Conservation (phyloP, 345 rosid species). For the Citropsis articulata region DNA sequence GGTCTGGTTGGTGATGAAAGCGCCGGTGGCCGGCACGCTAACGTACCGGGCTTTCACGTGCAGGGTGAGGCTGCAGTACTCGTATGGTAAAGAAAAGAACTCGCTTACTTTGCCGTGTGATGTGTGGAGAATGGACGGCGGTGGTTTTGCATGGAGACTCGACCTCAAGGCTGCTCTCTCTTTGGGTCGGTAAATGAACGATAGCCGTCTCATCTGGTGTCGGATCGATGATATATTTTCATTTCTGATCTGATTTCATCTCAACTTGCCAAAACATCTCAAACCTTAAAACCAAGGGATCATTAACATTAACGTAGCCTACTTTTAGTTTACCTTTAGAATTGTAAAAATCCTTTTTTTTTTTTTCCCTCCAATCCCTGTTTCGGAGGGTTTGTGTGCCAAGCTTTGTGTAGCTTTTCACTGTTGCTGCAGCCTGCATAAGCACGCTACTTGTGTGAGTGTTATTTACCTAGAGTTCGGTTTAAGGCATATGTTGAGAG, state of each 20-base stretch:
- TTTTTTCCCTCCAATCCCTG: neutral
- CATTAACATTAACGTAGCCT: constrained; percentile 2
- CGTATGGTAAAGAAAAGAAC: constrained; percentile 44
- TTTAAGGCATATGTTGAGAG: neutral
- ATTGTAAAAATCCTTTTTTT: constrained; percentile 2
- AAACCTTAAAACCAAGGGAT: neutral
- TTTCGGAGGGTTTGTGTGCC: neutral
- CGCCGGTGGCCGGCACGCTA: constrained; percentile 24
- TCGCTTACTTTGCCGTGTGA: constrained; percentile 78
- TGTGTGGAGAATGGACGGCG: constrained; percentile 73
- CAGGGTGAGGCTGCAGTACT: constrained; percentile 65
- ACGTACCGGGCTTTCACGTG: constrained; percentile 60
- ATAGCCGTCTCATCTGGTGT: neutral
- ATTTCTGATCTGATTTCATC: neutral
- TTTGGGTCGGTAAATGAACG: constrained; percentile 36
- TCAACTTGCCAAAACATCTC: neutral
- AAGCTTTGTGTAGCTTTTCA: neutral
- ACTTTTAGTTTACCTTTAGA: neutral
- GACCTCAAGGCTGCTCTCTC: constrained; percentile 76
- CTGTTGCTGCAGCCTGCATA: neutral
- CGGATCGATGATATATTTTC: neutral
- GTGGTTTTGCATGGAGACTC: constrained; percentile 87
- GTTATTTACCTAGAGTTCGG: neutral
- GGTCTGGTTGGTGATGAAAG: constrained; percentile 70
- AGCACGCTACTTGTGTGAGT: neutral